Conservation (phyloP, 495 filamentous ascomycete genomes). For the Aspergillus haitiensis region DNA sequence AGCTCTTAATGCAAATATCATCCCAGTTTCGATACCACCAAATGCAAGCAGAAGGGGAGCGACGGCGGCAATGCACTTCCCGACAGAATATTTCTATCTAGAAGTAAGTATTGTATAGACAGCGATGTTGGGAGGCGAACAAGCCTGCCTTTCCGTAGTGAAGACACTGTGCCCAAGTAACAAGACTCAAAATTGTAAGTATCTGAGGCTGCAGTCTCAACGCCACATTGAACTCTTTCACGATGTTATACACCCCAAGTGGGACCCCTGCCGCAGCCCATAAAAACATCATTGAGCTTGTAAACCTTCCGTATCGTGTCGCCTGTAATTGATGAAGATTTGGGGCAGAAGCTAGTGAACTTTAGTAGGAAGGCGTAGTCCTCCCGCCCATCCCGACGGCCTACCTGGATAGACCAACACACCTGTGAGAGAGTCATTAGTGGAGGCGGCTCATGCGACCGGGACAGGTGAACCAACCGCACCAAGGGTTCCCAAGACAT, state of each 20-base stretch:
- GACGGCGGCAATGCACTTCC: constrained; percentile 44
- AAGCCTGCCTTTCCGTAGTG: constrained; percentile 55
- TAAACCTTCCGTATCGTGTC: constrained; percentile 58
- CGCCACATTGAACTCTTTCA: constrained; percentile 59
- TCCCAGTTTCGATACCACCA: constrained; percentile 50
- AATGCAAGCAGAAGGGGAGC: constrained; percentile 40
- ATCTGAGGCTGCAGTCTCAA: constrained; percentile 62
- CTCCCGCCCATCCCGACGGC: not conserved
- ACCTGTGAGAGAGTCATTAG: constrained; percentile 29
- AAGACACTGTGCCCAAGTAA: constrained; percentile 65
- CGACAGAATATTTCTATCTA: constrained; percentile 45
- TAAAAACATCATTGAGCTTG: constrained; percentile 66
- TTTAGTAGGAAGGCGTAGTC: constrained; percentile 8
- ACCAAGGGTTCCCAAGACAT: constrained; percentile 57
- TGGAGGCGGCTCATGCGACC: not conserved
- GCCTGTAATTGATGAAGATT: constrained; percentile 62
- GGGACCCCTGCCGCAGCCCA: constrained; percentile 66
- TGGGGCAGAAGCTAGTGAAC: constrained; percentile 59
- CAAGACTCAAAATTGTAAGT: constrained; percentile 57
- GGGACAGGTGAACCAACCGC: constrained; percentile 43
- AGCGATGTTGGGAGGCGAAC: not conserved
- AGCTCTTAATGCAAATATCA: constrained; percentile 52
- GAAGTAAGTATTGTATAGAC: not conserved
- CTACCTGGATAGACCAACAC: constrained; percentile 56
- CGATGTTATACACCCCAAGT: constrained; percentile 66